Conservation (phyloP, 441 rosid genomes). For the Pelargonium myrrhifolium region DNA sequence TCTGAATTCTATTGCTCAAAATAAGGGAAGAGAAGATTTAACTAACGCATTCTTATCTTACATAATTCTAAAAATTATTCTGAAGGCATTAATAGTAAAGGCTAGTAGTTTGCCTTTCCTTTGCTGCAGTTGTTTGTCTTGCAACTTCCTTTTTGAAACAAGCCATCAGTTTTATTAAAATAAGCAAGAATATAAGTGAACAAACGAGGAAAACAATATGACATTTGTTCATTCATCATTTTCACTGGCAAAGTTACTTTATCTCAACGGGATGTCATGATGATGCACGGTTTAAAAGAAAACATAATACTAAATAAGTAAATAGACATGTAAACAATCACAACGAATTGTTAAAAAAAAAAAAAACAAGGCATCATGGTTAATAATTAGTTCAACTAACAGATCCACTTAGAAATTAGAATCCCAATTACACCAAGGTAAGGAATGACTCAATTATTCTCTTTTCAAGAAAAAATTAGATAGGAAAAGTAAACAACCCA, state of each 20-base stretch:
- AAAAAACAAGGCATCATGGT: background rate
- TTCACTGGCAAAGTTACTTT: background rate
- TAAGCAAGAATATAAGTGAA: background rate
- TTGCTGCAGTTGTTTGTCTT: background rate
- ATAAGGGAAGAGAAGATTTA: background rate
- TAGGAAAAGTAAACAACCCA: background rate
- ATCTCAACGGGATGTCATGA: background rate
- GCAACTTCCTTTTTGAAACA: background rate
- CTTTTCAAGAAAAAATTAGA: background rate
- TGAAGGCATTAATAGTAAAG: background rate
- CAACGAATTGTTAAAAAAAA: background rate
- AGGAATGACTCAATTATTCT: background rate
- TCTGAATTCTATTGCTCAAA: background rate
- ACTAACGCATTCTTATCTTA: background rate
- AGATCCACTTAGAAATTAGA: background rate
- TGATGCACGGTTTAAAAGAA: background rate
- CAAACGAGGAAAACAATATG: background rate
- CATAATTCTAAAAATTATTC: background rate
- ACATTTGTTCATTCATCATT: conserved; percentile 1
- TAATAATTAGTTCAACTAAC: background rate
- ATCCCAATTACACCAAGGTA: background rate
- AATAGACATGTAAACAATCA: background rate
- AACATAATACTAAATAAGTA: background rate
- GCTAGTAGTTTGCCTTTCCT: background rate
- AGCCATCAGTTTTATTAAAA: background rate